Conservation (phyloP, 192 early-diverging fungal genomes). For the Podila clonocystis region DNA sequence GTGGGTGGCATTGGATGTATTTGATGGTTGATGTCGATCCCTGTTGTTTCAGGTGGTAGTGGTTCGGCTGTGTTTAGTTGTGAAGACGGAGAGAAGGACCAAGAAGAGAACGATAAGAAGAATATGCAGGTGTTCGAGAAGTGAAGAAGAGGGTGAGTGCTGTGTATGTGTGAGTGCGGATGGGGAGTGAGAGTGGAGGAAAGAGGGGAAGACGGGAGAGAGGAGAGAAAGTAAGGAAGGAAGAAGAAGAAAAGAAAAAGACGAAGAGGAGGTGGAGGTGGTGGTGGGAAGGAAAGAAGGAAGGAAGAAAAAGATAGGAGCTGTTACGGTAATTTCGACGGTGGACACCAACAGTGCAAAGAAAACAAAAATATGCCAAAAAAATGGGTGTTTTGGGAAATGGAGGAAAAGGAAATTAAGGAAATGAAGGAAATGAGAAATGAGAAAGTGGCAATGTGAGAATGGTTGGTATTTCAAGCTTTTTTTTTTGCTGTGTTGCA, state of each 20-base stretch:
- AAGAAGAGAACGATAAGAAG: not conserved
- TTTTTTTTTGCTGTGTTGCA: too few species aligned
- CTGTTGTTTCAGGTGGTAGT: not conserved
- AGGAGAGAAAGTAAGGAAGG: conserved; percentile 14
- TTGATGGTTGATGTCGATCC: not conserved
- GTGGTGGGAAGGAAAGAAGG: conserved; percentile 1
- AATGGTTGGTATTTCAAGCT: too few species aligned
- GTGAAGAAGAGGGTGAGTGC: conserved; percentile 5
- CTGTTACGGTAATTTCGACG: too few species aligned
- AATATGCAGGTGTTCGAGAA: not conserved
- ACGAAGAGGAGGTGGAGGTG: conserved; percentile 25
- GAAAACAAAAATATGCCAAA: too few species aligned
- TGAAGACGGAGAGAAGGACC: not conserved
- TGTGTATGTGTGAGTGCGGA: not conserved
- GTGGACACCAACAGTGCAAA: too few species aligned
- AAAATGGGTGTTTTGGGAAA: too few species aligned
- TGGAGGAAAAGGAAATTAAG: not conserved
- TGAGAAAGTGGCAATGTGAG: conserved; percentile 7
- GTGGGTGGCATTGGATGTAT: conserved; percentile 19
- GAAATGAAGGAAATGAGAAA: conserved; percentile 5
- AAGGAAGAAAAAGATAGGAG: too few species aligned
- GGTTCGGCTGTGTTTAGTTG: not conserved
- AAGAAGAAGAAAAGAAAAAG: conserved; percentile 15
- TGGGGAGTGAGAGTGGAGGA: conserved; percentile 8
- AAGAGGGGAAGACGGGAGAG: conserved; percentile 20